Evolutionary conservation across 1,284 basidiomycete species (phyloP), one percentile per base, ranked within the genome.

Genomic region (Leccinum subspadiceum): DNA sequence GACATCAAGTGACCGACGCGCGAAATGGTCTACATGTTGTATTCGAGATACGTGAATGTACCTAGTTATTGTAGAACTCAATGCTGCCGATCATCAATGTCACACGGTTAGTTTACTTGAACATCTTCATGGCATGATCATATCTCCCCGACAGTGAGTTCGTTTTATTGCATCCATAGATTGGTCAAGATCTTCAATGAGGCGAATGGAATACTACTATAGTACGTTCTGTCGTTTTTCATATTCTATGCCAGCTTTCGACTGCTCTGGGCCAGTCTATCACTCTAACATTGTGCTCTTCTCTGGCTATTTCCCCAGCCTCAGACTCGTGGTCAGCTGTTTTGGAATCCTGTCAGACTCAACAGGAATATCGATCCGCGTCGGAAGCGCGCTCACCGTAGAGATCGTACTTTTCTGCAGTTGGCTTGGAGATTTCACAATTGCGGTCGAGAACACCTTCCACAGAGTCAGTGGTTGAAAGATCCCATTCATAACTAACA

Each of bases 1-100:
- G 82, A 81, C 26, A 62, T 81, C 48, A 78, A 73, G 61, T 80
- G 60, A 68, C 10, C 15, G 5, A n/a, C 13, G 20, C 12, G 5
- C 2, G 7, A 13, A 12, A 13, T 49, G 17, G 7, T 12, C 8
- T 20, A 15, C 13, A 49, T 22, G 17, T 4, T 44, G 29, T 31
- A 10, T 31, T 24, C 24, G 31, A 31, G 31, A 31, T 9, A 10
- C 31, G 5, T 41, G 13, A 48, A 22, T 22, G 22, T 4, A 22
- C 22, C 22, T 22, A 22, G 22, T 22, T 22, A 22, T 22, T 22
- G 22, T 22, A 22, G 22, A 22, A 22, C 22, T 22, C 22, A 22
- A 4, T 22, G 22, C 22, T 22, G 22, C 22, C 22, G 22, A 22
- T 22, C 22, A 22, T 22, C 22, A 22, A 22, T 22, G 22, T 22